These are phyloP conservation scores for Podila epicladia DNA, from an alignment of 192 early-diverging fungal genomes.

Conservation along the genomic window DNA sequence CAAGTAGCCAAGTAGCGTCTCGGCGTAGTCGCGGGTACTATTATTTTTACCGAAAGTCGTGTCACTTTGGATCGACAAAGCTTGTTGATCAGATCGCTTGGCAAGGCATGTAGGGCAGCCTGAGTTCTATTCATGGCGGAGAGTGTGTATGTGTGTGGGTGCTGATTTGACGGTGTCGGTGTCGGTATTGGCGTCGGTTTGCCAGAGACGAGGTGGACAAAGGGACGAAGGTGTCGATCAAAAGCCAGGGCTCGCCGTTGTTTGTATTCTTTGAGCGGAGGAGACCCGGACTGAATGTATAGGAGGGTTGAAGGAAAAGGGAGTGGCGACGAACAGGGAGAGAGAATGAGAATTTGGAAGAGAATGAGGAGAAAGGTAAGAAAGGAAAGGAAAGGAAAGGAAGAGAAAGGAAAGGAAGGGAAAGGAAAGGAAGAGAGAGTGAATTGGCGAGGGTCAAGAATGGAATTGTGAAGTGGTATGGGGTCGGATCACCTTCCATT, in stretches of 20 bases:
- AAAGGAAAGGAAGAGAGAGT: neutral
- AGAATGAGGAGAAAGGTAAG: neutral
- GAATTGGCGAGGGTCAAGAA: neutral
- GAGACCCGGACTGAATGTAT: no score
- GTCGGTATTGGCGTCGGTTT: no score
- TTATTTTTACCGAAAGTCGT: constrained; percentile 18
- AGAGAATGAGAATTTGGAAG: neutral
- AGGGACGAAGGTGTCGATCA: no score
- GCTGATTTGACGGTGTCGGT: neutral
- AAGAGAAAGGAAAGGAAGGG: neutral
- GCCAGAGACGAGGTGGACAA: no score
- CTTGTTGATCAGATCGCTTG: constrained; percentile 37
- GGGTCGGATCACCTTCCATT: no score
- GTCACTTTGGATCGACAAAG: constrained; percentile 44
- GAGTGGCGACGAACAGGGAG: neutral
- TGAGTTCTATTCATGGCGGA: constrained; percentile 32
- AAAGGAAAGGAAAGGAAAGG: no score
- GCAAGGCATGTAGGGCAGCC: constrained; percentile 30
- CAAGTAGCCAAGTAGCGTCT: neutral
- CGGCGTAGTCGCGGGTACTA: no score
- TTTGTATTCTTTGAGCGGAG: no score
- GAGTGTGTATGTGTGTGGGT: neutral
- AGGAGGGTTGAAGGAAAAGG: no score
- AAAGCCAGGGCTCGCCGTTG: no score
- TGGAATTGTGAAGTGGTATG: neutral